Evolutionary conservation across 2,329 filamentous ascomycete species (phyloP).

Genomic region (Penicillium sp.): DNA sequence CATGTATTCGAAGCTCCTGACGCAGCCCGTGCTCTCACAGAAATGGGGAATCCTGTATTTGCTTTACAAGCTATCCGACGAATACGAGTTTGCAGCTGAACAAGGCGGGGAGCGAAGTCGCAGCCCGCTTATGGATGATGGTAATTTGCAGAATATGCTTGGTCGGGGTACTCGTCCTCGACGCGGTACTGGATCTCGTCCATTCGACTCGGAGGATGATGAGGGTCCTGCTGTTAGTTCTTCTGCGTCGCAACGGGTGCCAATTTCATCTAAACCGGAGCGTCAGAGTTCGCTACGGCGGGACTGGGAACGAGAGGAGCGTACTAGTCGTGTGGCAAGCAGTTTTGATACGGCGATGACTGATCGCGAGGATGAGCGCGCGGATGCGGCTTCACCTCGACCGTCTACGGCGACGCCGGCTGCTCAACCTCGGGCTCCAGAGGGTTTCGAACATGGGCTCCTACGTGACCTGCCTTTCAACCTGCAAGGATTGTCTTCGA

Average conservation of each 20-base stretch:
- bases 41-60: conserved; percentile 98
- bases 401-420: conserved; percentile 20
- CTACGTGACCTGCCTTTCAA: conserved; percentile 87
- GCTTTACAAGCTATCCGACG: conserved; percentile 73
- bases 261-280: conserved; percentile 21
- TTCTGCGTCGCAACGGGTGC: conserved; percentile 38
- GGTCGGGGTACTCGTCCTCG: conserved; percentile 23
- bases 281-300: conserved; percentile 26
- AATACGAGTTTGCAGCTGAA: conserved; percentile 20
- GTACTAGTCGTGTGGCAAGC: conserved; percentile 13
- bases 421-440: conserved; percentile 48
- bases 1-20: conserved; percentile 82
- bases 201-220: conserved; percentile 31
- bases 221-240: conserved; percentile 42
- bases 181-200: conserved; percentile 18
- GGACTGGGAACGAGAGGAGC: conserved; percentile 14
- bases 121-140: conserved; percentile 42
- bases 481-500: conserved; percentile 85
- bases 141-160: conserved; percentile 39
- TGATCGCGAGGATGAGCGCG: conserved; percentile 22
- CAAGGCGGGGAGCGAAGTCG: conserved; percentile 31
- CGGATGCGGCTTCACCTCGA: not conserved
- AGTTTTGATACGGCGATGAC: conserved; percentile 18
- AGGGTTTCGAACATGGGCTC: conserved; percentile 65
- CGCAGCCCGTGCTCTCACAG: conserved; percentile 87